Conservation (phyloP, 2,329 filamentous ascomycete genomes). For the Fusarium sp. region DNA sequence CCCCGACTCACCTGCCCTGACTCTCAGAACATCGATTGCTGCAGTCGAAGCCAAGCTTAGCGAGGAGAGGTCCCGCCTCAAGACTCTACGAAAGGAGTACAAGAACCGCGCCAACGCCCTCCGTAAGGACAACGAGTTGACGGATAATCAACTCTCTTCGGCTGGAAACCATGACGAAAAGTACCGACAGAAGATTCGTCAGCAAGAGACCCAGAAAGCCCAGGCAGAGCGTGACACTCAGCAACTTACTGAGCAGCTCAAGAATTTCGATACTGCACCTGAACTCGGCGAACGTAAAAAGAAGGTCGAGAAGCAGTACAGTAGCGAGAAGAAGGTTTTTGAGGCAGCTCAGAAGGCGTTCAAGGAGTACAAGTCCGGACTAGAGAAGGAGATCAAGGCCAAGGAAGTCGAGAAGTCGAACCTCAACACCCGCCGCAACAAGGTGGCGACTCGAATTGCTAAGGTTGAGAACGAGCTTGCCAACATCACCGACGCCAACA, state of each 20-base stretch:
- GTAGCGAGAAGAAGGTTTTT: conserved; percentile 69
- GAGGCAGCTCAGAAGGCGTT: conserved; percentile 68
- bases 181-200: conserved; percentile 78
- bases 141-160: conserved; percentile 74
- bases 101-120: conserved; percentile 75
- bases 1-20: conserved; percentile 81
- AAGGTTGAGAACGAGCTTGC: conserved; percentile 80
- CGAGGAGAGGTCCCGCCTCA: conserved; percentile 77
- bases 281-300: conserved; percentile 71
- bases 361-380: conserved; percentile 69
- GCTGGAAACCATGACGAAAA: conserved; percentile 81
- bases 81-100: conserved; percentile 79
- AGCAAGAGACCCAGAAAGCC: conserved; percentile 79
- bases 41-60: conserved; percentile 77
- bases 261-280: conserved; percentile 73
- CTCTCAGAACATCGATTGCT: conserved; percentile 80
- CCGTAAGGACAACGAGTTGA: conserved; percentile 79
- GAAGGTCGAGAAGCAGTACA: conserved; percentile 64
- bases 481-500: conserved; percentile 77
- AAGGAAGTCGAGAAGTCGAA: conserved; percentile 74
- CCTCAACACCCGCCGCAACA: conserved; percentile 77
- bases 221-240: conserved; percentile 70
- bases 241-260: conserved; percentile 69
- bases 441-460: conserved; percentile 76
- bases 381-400: conserved; percentile 72